phyloP scores from a whole-genome alignment of 2,329 filamentous ascomycete species.

The Trichoderma sp. region DNA sequence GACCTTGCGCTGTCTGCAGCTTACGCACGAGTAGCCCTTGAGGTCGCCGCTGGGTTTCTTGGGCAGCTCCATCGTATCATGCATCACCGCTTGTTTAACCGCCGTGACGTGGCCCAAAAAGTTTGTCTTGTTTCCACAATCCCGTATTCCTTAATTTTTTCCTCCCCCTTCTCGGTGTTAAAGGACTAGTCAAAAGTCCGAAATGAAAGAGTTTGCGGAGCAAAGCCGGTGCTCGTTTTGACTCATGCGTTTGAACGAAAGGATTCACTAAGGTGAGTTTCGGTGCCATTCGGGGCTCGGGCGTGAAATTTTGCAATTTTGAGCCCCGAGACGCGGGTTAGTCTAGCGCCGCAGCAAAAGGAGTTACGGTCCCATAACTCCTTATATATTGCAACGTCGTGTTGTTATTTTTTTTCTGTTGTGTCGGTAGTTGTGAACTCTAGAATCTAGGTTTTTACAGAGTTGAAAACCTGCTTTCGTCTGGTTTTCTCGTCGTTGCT shows the following conservation, averaged over 20 bases:
- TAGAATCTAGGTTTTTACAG: background rate
- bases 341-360: conserved; percentile 1
- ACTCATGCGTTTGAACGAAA: background rate
- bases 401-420: background rate
- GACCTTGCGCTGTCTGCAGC: conserved; percentile 14
- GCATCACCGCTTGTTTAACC: background rate
- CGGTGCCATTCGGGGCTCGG: conserved; percentile 11
- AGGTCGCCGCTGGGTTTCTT: background rate
- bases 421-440: background rate
- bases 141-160: background rate
- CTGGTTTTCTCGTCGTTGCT: background rate
- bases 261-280: background rate
- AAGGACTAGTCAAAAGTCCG: background rate
- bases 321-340: conserved; percentile 8
- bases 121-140: background rate
- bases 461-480: background rate
- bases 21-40: conserved; percentile 18
- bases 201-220: background rate
- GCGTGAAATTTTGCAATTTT: conserved; percentile 1
- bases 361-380: background rate
- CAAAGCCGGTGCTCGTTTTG: background rate
- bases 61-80: background rate
- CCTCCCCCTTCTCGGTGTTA: background rate
- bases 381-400: background rate
- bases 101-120: background rate